Evolutionary conservation across 2,329 filamentous ascomycete species (phyloP).

Genomic region (Phyllosticta citribraziliensis): DNA sequence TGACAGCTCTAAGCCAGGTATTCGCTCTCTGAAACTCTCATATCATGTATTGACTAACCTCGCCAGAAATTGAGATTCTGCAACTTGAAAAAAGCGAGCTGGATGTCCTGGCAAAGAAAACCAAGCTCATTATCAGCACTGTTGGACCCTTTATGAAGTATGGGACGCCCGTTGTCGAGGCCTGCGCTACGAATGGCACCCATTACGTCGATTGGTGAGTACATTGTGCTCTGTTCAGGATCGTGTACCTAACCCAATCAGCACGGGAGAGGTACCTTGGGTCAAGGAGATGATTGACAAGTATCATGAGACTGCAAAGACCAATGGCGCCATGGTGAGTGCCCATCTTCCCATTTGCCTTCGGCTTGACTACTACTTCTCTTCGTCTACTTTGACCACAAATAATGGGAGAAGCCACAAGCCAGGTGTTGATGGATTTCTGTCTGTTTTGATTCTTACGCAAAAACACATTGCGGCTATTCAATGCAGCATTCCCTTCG

Average conservation of each 20-base stretch:
- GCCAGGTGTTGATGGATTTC: background rate
- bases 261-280: conserved; percentile 56
- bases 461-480: too few relatives aligned
- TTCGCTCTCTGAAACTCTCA: conserved; percentile 1
- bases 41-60: background rate
- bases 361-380: background rate
- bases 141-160: conserved; percentile 56
- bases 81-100: conserved; percentile 39
- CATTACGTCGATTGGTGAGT: conserved; percentile 55
- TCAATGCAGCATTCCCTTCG: background rate
- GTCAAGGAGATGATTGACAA: conserved; percentile 51
- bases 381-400: background rate
- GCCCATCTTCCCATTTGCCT: background rate
- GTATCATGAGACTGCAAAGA: conserved; percentile 50
- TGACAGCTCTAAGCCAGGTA: conserved; percentile 63
- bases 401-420: too few relatives aligned
- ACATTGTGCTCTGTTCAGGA: background rate
- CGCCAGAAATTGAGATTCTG: conserved; percentile 30
- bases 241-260: conserved; percentile 13
- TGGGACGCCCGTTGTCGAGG: conserved; percentile 54
- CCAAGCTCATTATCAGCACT: conserved; percentile 49
- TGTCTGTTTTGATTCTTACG: background rate
- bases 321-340: conserved; percentile 49
- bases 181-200: conserved; percentile 54
- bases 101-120: conserved; percentile 42